A percentile compares a stretch with the other conserved stretches of the same genome.
Conservation (phyloP, 805 yeast species). For the Cyberlindnera euphorbiae region DNA sequence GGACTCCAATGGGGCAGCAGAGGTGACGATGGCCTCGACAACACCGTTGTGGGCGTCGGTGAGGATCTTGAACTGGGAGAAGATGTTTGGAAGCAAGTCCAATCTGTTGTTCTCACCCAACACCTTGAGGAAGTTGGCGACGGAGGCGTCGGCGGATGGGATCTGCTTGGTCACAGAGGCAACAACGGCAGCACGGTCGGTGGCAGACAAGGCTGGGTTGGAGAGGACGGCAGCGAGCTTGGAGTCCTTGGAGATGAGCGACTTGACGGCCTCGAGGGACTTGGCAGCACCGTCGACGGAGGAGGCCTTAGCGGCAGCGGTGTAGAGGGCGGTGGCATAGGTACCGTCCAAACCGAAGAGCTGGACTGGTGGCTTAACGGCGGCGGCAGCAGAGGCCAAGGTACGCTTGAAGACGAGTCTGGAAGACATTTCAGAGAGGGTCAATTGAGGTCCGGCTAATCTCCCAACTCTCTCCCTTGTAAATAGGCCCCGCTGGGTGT, state of each 20-base stretch:
- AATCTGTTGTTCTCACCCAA: conserved; percentile 95
- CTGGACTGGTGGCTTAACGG: conserved; percentile 84
- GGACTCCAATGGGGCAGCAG: conserved; percentile 79
- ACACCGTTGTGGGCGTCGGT: conserved; percentile 88
- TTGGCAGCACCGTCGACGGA: conserved; percentile 65
- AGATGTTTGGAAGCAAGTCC: conserved; percentile 57
- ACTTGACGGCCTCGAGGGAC: conserved; percentile 56
- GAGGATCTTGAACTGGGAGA: conserved; percentile 67
- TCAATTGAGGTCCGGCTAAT: no score
- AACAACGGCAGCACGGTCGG: conserved; percentile 70
- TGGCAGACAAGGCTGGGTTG: conserved; percentile 79
- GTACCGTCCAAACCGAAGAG: conserved; percentile 95
- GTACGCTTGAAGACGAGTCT: conserved; percentile 39
- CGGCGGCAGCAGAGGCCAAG: conserved; percentile 68
- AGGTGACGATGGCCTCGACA: conserved; percentile 89
- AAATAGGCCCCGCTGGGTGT: no score
- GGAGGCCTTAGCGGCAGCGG: conserved; percentile 83
- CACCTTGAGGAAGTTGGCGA: conserved; percentile 74
- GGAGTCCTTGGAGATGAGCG: conserved; percentile 54
- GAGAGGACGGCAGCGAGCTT: conserved; percentile 56
- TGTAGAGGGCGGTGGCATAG: conserved; percentile 90
- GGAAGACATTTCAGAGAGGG: no score
- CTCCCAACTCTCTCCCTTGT: no score
- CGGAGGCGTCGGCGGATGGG: conserved; percentile 58
- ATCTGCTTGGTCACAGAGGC: conserved; percentile 44